Base-by-base conservation (phyloP, 805 yeast species). In the Candida vaughaniae region DNA sequence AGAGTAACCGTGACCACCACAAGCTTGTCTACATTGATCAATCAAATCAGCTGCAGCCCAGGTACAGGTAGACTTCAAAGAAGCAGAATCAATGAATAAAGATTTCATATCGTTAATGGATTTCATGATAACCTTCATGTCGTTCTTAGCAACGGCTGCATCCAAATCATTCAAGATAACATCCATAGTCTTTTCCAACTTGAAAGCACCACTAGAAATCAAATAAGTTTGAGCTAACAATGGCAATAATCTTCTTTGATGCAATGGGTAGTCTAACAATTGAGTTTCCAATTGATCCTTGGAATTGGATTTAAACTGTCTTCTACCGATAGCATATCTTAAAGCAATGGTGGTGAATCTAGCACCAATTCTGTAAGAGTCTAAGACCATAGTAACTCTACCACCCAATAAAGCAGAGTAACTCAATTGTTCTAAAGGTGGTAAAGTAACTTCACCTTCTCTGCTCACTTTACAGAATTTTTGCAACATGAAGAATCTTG, bases 1-100 rank as follows among this genome's bases (percentile, higher is more conserved):
- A 26, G 71, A 64, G 59, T 69, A 69, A 42, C 74, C 74, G 48
- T 63, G 73, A 35, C 74, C 74, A 51, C 74, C 74, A 53, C 74
- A 69, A 17, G 73, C 57, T 52, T 69, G 74, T 51, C 74, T 61
- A 25, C 61, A 41, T 49, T 69, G 63, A 41, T 66, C 66, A 37
- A 69, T 67, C 36, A 66, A 53, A 25, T 58, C 66, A 39, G 69
- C 69, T 19, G 67, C 64, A 41, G 60, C 52, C 74, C 74, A 69
- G 25, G 74, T 68, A 49, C 58, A 55, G 20, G 73, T 66, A 11
- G 73, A 56, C 53, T 69, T 69, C 51, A 68, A 53, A 9, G 72
- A 62, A 38, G 69, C 73, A 22, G 73, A 66, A 45, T 67, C 73
- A 38, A 67, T 58, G 40, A 69, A 69, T 37, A 69, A 60, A 10